Base-by-base conservation (phyloP, 2,329 filamentous ascomycete species). In the Fusarium chlamydosporum region DNA sequence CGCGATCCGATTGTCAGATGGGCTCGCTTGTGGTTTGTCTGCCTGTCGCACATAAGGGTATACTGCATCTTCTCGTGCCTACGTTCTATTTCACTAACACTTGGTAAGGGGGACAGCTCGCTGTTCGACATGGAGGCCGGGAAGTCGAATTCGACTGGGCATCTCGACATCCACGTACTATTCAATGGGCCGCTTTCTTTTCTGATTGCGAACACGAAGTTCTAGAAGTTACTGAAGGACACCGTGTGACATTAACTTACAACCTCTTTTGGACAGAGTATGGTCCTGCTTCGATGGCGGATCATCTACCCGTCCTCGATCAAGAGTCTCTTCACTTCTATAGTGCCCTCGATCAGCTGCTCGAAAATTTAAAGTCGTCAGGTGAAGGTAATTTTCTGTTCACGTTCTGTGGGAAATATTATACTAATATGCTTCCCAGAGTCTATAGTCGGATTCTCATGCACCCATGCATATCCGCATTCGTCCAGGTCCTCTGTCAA, bases 1-100 rank as follows among this genome's bases (percentile, higher is more conserved):
- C 86, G 0, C 81, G 84, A 0, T 82, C 80, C 1, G 62, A 74
- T 0, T 70, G 65, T 1, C 85, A 88, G 40, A 83, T 89, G 48
- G 85, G 83, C 0, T 86, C 83, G 0, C 78, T 89, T 0, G 85
- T 89, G 0, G 79, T 88, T 4, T 85, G 83, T 38, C 78, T 89
- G 0, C 80, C 79, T 0, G 23, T 63, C 2, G 18, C 60, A 2
- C 78, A 79, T 57, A 56, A 78, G 43, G 62, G 63, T 56, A 42
- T 0, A 9, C 7, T 9, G 2, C 2, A 2, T n/a, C 41, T 6
- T 27, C 1, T n/a, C 9, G 4, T 23, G 16, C 3, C 27, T 15
- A 12, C 11, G 11, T n/a, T n/a, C 4, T 7, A 16, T 8, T 5
- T 26, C 15, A 2, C 26, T 65, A 2, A 65, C 33, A 3, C 3